Conservation (phyloP, 2,329 filamentous ascomycete species). For the Ophiosphaerella herpotricha region DNA sequence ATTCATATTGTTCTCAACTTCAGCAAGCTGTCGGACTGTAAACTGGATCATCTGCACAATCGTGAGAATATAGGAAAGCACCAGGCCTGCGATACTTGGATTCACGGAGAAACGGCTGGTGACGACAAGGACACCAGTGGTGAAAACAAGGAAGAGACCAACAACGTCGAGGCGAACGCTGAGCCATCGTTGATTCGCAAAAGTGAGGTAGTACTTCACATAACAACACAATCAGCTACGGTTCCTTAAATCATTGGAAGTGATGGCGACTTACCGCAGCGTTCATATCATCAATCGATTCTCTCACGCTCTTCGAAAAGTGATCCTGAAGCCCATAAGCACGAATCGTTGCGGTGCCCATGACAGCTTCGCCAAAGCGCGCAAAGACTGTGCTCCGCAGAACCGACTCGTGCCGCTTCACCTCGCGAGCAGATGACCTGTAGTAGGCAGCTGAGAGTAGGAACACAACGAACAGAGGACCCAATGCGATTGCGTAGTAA, state of each 20-base stretch:
- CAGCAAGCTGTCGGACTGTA: slow-evolving; percentile 88
- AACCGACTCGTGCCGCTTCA: slow-evolving; percentile 92
- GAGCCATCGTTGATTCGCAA: slow-evolving; percentile 93
- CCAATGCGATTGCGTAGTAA: slow-evolving; percentile 76
- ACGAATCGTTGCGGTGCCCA: slow-evolving; percentile 80
- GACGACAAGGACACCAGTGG: slow-evolving; percentile 85
- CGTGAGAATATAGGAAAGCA: slow-evolving; percentile 88
- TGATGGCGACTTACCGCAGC: slow-evolving; percentile 56
- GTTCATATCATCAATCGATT: slow-evolving; percentile 87
- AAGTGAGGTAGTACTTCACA: slow-evolving; percentile 79
- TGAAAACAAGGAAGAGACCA: slow-evolving; percentile 83
- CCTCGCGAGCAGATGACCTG: slow-evolving; percentile 84
- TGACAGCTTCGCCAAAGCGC: slow-evolving; percentile 87
- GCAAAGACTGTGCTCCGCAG: slow-evolving; percentile 87
- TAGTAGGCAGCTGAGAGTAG: slow-evolving; percentile 85
- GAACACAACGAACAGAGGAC: slow-evolving; percentile 75
- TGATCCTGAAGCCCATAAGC: slow-evolving; percentile 82
- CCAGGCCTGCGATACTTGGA: slow-evolving; percentile 83
- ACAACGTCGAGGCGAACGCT: slow-evolving; percentile 83
- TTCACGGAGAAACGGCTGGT: slow-evolving; percentile 85
- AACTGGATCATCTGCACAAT: slow-evolving; percentile 98
- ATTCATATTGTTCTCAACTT: slow-evolving; percentile 98
- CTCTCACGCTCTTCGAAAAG: slow-evolving; percentile 72
- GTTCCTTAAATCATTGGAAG: too few relatives aligned
- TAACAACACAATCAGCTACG: too few relatives aligned